Evolutionary conservation across 805 yeast genomes (phyloP), one percentile per base, ranked within the genome.

Genomic region (Ascoidea rubescens): DNA sequence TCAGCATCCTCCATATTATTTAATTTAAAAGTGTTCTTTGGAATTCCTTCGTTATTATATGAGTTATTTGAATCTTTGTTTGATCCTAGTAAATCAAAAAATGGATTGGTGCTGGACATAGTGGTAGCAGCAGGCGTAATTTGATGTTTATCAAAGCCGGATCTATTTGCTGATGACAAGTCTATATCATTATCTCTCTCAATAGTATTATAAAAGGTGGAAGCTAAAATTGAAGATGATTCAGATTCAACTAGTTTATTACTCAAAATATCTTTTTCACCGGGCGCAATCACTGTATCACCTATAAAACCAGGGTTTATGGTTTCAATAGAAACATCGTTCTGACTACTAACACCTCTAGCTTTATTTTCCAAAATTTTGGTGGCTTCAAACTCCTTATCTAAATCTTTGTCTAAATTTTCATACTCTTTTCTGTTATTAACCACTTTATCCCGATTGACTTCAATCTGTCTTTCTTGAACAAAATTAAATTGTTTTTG

Each of bases 401-500:
- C 68, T 17, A 71, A 59, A 21, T 71, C 74, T 30, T 63, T 65
- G 52, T 69, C 70, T 14, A 74, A 72, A 37, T 61, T 64, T 31
- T 57, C 62, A 42, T 73, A 68, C 55, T 75, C 77, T 30, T 64
- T 66, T 57, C 70, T 70, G n/a, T 77, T 61, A 37, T 69, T 70
- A 17, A 66, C 62, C 21, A 71, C 70, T 48, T 76, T 77, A 21
- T 76, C 66, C 57, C 84, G 74, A n/a, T 77, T 69, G 4, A 84
- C 79, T 46, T 78, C 82, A 49, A 83, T 72, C 63, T 89, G 96
- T 46, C 84, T 81, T 52, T 78, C 71, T 58, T 78, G 78, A 46
- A 87, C 87, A 47, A 82, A 75, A 21, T 75, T 71, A 58, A 84
- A 70, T 51, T 84, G 83, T 52, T 73, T 71, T 37, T 85, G 79